Evolutionary conservation across 148 eudicot species (phyloP), one percentile per base, ranked within the genome.

Genomic region (Heliamphora exappendiculata): DNA sequence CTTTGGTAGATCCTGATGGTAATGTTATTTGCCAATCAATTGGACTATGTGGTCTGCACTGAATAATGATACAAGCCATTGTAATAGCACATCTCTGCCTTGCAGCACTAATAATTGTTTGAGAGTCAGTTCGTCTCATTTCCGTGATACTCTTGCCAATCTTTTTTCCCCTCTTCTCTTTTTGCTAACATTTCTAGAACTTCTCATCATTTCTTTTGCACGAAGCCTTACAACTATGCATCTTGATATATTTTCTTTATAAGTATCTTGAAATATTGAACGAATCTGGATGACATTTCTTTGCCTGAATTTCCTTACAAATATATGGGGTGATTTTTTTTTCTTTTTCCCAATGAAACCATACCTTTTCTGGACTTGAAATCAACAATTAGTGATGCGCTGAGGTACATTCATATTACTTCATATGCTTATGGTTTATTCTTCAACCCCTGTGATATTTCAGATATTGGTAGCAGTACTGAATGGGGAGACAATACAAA

Each of bases 401-500:
- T 34, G 17, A 6, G 9, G 2, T 60, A 4, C 60, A 49, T 4
- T 31, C 4, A 16, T 16, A 8, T 42, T 8, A 57, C 4, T 45
- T 41, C 41, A 7, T 33, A 36, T 5, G 19, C n/a, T 77, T 26
- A 51, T 65, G 60, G 28, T 39, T 29, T 47, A 20, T n/a, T 10
- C 59, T 22, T 39, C 31, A 28, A 37, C 29, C 59, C 26, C 41
- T n/a, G 31, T 70, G 71, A 26, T 50, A 67, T 74, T 67, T 74
- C 68, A 74, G 77, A 69, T 54, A 73, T 59, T 37, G 70, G 22
- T 28, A 12, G 39, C 47, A 13, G 58, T 72, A 22, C 36, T 58
- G 51, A 29, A 29, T 49, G 66, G 70, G 60, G 44, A 77, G 13
- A 71, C 81, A 49, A 59, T 33, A 47, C 53, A 55, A 81, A 59